Evolutionary conservation across 1,284 basidiomycete genomes (phyloP).

Genomic region (Puccinia polysora): DNA sequence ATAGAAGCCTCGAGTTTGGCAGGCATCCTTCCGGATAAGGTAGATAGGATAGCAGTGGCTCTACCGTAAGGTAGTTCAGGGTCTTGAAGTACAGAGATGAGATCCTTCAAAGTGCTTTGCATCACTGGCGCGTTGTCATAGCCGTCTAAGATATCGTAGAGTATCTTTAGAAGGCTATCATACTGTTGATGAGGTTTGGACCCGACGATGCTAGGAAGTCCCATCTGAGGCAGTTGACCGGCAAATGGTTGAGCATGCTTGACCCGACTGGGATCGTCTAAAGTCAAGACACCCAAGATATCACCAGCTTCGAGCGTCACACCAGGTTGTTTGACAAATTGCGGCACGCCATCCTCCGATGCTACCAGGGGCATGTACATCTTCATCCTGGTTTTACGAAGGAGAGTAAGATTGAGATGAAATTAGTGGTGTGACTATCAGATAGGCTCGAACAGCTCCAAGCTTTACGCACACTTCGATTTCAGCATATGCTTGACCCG

Average conservation of each 20-base stretch:
- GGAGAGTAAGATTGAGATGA: too few species aligned
- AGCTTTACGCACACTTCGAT: slow-evolving; percentile 67
- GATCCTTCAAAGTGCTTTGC: slow-evolving; percentile 73
- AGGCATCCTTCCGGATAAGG: slow-evolving; percentile 89
- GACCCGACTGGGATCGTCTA: slow-evolving; percentile 94
- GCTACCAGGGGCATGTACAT: slow-evolving; percentile 98
- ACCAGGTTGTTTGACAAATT: slow-evolving; percentile 96
- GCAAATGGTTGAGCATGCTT: slow-evolving; percentile 98
- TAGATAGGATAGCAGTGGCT: slow-evolving; percentile 74
- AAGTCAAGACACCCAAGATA: slow-evolving; percentile 91
- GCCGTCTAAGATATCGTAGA: slow-evolving; percentile 88
- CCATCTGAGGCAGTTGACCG: slow-evolving; percentile 80
- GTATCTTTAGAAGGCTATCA: slow-evolving; percentile 67
- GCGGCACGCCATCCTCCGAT: slow-evolving; percentile 90
- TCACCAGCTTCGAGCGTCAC: slow-evolving; percentile 95
- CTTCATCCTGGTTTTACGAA: slow-evolving; percentile 49
- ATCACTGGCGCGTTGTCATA: slow-evolving; percentile 89
- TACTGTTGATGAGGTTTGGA: slow-evolving; percentile 88
- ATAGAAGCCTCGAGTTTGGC: slow-evolving; percentile 82
- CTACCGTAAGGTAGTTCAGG: slow-evolving; percentile 87
- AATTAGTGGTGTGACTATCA: too few species aligned
- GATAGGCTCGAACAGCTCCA: too few species aligned
- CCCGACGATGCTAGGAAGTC: slow-evolving; percentile 77
- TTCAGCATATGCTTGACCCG: slow-evolving; percentile 95
- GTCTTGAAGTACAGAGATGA: slow-evolving; percentile 71